A percentile compares a stretch with the other conserved stretches of the same genome.
phyloP scores from a whole-genome alignment of 2,329 filamentous ascomycete species.

The Fusarium napiforme region DNA sequence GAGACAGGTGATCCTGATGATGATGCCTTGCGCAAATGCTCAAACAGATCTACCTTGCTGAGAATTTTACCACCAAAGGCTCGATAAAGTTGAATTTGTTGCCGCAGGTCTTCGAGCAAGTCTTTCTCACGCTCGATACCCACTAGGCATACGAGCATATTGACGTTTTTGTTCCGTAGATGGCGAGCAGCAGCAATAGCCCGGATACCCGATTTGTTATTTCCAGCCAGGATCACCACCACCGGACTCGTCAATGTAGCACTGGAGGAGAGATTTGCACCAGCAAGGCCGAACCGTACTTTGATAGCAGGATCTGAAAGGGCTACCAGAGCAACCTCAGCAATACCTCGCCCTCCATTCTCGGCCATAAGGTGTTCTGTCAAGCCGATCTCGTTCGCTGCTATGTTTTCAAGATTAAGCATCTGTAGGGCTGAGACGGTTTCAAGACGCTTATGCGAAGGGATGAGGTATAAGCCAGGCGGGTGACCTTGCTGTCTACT shows the following conservation, averaged over 20 bases:
- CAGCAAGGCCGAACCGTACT: slow-evolving; percentile 60
- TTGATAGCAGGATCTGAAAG: slow-evolving; percentile 71
- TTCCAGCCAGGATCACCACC: slow-evolving; percentile 88
- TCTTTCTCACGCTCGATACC: slow-evolving; percentile 86
- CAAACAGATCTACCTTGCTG: slow-evolving; percentile 70
- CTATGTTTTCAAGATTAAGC: slow-evolving; percentile 91
- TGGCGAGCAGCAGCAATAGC: slow-evolving; percentile 89
- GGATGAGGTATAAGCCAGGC: slow-evolving; percentile 64
- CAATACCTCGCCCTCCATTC: slow-evolving; percentile 88
- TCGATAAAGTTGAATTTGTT: slow-evolving; percentile 85
- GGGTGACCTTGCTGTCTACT: slow-evolving; percentile 50
- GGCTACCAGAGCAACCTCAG: slow-evolving; percentile 80
- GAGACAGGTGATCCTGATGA: slow-evolving; percentile 58
- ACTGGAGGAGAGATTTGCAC: slow-evolving; percentile 48
- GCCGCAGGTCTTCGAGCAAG: slow-evolving; percentile 80
- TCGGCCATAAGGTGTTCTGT: slow-evolving; percentile 92
- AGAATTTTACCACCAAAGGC: slow-evolving; percentile 82
- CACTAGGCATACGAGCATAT: slow-evolving; percentile 84
- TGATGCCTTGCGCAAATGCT: slow-evolving; percentile 63
- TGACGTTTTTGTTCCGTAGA: slow-evolving; percentile 82
- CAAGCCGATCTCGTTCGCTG: slow-evolving; percentile 85
- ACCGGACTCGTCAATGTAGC: slow-evolving; percentile 51
- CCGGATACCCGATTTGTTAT: slow-evolving; percentile 87
- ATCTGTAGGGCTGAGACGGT: slow-evolving; percentile 82
- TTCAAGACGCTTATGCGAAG: slow-evolving; percentile 68